Base-by-base conservation (phyloP, 805 yeast species). In the Candida taoyuanica region DNA sequence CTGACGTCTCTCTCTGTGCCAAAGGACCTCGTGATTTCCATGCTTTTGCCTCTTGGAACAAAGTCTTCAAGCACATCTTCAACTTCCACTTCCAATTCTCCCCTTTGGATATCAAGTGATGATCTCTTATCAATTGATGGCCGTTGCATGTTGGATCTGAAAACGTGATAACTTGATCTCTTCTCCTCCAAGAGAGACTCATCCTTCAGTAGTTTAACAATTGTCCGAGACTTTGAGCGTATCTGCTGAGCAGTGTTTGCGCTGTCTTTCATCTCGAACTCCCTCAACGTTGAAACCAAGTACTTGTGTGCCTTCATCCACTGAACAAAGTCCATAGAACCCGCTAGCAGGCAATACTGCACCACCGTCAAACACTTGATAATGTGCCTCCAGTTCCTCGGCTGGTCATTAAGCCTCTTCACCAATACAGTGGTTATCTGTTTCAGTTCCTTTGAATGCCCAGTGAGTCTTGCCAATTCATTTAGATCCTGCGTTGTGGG, bases 401-500 rank as follows among this genome's bases (percentile, higher is more conserved):
- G 33, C 17, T 41, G 42, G 29, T 56, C 58, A 13, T 53, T 53
- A 4, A 78, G 45, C 32, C 75, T 56, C 47, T 68, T 73, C 15
- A 53, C 52, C 4, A 78, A 42, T 5, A 66, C 62, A 21, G 57
- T 59, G 5, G 60, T 57, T 6, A 78, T 69, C 21, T 60, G 63
- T 13, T 56, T 53, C 20, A 73, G 47, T 9, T 69, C 63, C 43
- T 59, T 62, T 13, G 63, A 44, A 33, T 65, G 56, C 38, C 62
- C 65, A 0, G 83, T 67, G 17, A 74, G 53, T 3, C 63, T 57
- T 1, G 81, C 67, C 3, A 78, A 57, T 34, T 75, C 76, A 40
- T 70, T 70, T 52, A 78, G 60, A 42, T 77, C 72, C 5, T 70
- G 61, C n/a, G 76, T 73, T 7, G 74, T 72, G 1, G 81, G 81